A percentile compares a stretch with the other conserved stretches of the same genome.
Conservation (phyloP, 495 filamentous ascomycete species). For the Paragyromitra xinjiangensis region DNA sequence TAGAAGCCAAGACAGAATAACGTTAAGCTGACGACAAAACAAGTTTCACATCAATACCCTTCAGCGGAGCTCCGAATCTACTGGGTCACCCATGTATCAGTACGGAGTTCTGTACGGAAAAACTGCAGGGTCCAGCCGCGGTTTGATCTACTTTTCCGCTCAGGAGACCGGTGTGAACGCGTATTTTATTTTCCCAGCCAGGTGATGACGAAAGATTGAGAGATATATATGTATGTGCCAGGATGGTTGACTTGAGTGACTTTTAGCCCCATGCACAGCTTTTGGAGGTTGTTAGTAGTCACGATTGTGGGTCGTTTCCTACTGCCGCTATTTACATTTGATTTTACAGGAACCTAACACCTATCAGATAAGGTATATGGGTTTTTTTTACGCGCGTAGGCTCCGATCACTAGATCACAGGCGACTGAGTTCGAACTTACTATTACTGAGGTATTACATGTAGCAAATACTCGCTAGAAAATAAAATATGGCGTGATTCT, state of each 20-base stretch:
- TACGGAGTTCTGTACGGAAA: slow-evolving; percentile 6
- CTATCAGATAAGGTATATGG: no score
- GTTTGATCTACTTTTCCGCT: neutral
- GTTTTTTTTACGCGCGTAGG: no score
- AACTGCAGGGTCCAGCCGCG: neutral
- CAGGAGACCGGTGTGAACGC: neutral
- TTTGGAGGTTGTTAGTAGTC: no score
- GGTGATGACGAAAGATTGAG: neutral
- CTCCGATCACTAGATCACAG: no score
- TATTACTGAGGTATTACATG: no score
- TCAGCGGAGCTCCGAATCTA: neutral
- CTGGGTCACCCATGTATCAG: slow-evolving; percentile 16
- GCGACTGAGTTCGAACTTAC: no score
- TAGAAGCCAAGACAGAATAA: slow-evolving; percentile 44
- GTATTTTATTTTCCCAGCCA: neutral
- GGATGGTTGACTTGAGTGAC: neutral
- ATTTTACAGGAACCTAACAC: no score
- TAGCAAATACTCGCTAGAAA: no score
- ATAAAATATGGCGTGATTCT: no score
- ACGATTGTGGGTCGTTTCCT: no score
- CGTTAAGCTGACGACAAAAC: slow-evolving; percentile 35
- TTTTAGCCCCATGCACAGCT: no score
- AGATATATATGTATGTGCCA: neutral
- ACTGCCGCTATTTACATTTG: no score
- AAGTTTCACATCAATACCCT: slow-evolving; percentile 12